Base-by-base conservation (phyloP, 2,329 filamentous ascomycete species). In the Cryphonectria naterciae region DNA sequence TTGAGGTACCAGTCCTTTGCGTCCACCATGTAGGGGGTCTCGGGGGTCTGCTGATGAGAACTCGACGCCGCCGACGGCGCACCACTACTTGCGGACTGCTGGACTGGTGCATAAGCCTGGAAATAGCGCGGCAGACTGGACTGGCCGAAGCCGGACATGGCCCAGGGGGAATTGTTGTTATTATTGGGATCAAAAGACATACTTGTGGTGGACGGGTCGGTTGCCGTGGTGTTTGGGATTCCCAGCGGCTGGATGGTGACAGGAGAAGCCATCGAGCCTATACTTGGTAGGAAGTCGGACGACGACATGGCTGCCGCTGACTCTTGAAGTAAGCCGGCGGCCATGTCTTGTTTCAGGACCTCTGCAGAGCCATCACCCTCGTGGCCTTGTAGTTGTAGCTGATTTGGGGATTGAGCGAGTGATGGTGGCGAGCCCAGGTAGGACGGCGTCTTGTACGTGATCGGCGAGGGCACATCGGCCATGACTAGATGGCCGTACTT, bases 401-500 rank as follows among this genome's bases (percentile, higher is more conserved):
- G 69, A 46, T 68, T 70, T 69, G 73, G 77, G 28, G 70, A 74
- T 68, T 61, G 75, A 69, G 71, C 52, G n/a, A 64, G 43, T 1
- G 72, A 49, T 10, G 76, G 73, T 1, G 78, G 77, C 15, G 76
- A 79, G 17, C 77, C 74, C 13, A 77, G 76, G 49, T 72, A 69
- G 13, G 73, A 72, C 15, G 61, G 54, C 58, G 73, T 68, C 54
- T 74, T 77, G 61, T 76, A 81, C 75, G 71, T 75, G 28, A 75
- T 74, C n/a, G 88, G 88, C 2, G 89, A 90, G 1, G 87, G 85
- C 8, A 89, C 85, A 67, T 91, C 89, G 0, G 86, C 86, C 68
- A 87, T 87, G 77, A 83, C 89, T 75, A 91, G 94, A 2, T 87
- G 87, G 1, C 93, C 94, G 80, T 93, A 97, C 80, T 92, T 95